Base-by-base conservation (phyloP, 208 protist genomes). In the Leishmania gerbilli region DNA sequence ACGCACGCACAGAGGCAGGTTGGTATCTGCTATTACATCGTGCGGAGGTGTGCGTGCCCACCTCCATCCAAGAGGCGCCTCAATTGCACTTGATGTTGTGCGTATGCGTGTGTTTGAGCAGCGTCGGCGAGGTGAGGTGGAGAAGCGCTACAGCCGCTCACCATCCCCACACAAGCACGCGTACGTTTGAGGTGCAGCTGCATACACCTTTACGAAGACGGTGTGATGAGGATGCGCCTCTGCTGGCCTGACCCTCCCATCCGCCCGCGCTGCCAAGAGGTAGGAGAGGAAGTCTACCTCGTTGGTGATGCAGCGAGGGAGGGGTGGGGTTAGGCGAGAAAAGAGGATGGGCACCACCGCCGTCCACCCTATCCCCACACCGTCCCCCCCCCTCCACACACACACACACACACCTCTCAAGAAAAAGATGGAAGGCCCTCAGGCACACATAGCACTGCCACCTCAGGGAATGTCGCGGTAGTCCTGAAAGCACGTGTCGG, bases 401-500 rank as follows among this genome's bases (percentile, higher is more conserved):
- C 40, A 42, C 40, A 40, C 42, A 45, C 42, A 45, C 42, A 5
- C 24, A 42, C 1, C 42, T 21, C 68, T 37, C 40, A 51, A 15
- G 19, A n/a, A 72, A 71, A 24, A 42, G 27, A 21, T 53, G 15
- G 34, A 72, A 53, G 42, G 27, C 68, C 9, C 21, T 11, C 56
- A 62, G 24, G 13, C 68, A 72, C 68, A 17, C 40, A 49, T 34
- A 45, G 21, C 40, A 42, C 42, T 6, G 49, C 27, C 42, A 72
- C 45, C 24, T 42, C 68, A 72, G 21, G 42, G 24, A 72, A 42
- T 31, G 40, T 51, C 42, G 24, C 40, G 34, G 31, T 62, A 88
- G 21, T 82, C 74, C 31, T 80, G 79, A 84, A 95, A 95, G 74
- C 93, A 90, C 24, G 79, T 75, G 51, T 89, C 82, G 11, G 84